Conservation (phyloP, 1,139 yeast genomes). For the Entelexis sorbosivorans region DNA sequence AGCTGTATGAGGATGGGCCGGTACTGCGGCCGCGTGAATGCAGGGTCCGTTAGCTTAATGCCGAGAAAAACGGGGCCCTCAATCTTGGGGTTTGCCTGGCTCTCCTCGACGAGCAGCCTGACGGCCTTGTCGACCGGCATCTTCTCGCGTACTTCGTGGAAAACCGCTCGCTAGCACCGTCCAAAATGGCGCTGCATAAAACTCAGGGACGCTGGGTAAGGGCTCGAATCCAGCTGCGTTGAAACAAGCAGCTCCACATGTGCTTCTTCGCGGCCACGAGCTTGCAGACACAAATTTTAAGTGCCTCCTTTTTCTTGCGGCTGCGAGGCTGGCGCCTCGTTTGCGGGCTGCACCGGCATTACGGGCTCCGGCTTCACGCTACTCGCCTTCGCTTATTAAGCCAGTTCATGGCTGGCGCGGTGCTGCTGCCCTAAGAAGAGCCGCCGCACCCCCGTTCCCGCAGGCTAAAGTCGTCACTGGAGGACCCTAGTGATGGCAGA, state of each 20-base stretch:
- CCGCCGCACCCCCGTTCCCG: neutral
- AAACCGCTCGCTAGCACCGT: neutral
- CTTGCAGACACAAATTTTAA: too few relatives aligned
- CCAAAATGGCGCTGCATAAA: neutral
- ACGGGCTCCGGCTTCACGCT: too few relatives aligned
- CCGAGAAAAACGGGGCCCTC: slow-evolving; percentile 22
- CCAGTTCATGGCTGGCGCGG: too few relatives aligned
- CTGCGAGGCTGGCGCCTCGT: too few relatives aligned
- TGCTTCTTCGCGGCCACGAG: too few relatives aligned
- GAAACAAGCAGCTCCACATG: too few relatives aligned
- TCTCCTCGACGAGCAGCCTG: slow-evolving; percentile 18
- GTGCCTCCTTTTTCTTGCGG: too few relatives aligned
- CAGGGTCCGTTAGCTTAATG: slow-evolving; percentile 12
- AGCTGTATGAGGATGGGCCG: slow-evolving; percentile 21
- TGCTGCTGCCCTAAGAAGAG: neutral
- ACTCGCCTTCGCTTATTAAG: too few relatives aligned
- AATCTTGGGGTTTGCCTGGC: slow-evolving; percentile 14
- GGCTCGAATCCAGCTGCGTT: too few relatives aligned
- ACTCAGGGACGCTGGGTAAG: neutral
- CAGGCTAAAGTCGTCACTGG: neutral
- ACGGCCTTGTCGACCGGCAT: slow-evolving; percentile 9
- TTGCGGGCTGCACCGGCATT: too few relatives aligned
- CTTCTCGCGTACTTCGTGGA: neutral
- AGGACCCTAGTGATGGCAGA: slow-evolving; percentile 1
- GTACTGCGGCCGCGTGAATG: slow-evolving; percentile 14